Conservation (phyloP, 495 filamentous ascomycete genomes). For the Penicillium steckii region DNA sequence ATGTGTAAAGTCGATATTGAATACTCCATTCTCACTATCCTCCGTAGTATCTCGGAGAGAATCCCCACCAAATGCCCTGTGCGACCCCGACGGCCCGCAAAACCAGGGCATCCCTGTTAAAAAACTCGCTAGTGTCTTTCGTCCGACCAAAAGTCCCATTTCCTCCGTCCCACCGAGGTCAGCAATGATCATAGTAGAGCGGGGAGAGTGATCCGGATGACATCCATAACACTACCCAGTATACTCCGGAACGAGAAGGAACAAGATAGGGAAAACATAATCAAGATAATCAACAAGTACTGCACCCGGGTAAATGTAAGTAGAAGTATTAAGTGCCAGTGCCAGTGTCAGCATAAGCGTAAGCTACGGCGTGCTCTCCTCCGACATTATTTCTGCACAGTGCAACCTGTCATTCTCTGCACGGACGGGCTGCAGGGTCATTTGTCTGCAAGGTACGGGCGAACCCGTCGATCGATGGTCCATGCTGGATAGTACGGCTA, state of each 20-base stretch:
- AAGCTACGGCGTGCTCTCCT: too few species aligned
- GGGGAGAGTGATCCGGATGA: not conserved
- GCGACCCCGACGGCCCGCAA: not conserved
- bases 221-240: too few species aligned
- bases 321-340: not conserved
- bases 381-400: not conserved
- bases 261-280: too few species aligned
- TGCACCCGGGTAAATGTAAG: too few species aligned
- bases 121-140: constrained; percentile 7
- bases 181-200: not conserved
- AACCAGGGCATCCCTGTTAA: constrained; percentile 9
- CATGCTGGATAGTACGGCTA: not conserved
- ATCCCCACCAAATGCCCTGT: not conserved
- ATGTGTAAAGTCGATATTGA: not conserved
- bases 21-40: not conserved
- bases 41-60: not conserved
- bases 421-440: constrained; percentile 30
- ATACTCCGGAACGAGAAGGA: too few species aligned
- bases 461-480: constrained; percentile 28
- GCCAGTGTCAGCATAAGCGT: too few species aligned
- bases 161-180: constrained; percentile 5
- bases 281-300: too few species aligned
- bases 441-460: constrained; percentile 32
- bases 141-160: constrained; percentile 10
- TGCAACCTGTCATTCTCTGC: constrained; percentile 9